phyloP scores from a whole-genome alignment of 768 basidiomycete species.

The Rhodotorula kratochvilovae region DNA sequence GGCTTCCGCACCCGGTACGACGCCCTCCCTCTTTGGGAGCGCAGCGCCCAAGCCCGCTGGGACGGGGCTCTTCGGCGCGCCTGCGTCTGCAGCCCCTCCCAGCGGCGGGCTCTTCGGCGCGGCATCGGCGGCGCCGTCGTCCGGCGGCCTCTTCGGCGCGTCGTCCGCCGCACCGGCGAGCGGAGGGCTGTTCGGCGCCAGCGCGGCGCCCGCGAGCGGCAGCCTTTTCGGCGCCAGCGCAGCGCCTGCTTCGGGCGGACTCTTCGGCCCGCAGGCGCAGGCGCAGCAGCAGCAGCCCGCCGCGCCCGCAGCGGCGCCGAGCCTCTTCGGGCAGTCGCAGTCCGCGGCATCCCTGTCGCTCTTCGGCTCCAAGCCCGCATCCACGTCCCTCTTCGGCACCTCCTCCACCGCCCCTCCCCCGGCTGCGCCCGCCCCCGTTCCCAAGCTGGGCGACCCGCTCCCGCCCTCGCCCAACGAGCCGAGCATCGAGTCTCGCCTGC shows the following conservation, averaged over 20 bases:
- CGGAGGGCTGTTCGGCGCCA: background rate
- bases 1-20: no score
- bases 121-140: slow-evolving; percentile 13
- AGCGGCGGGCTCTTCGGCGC: slow-evolving; percentile 16
- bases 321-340: slow-evolving; percentile 44
- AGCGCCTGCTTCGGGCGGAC: slow-evolving; percentile 15
- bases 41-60: background rate
- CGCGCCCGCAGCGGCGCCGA: no score
- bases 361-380: slow-evolving; percentile 36
- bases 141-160: slow-evolving; percentile 31
- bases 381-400: slow-evolving; percentile 47
- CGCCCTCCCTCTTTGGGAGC: background rate
- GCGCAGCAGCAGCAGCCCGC: slow-evolving; percentile 44
- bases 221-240: slow-evolving; percentile 21
- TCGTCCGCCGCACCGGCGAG: slow-evolving; percentile 5
- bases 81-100: background rate
- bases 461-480: slow-evolving; percentile 54
- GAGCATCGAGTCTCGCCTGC: slow-evolving; percentile 62
- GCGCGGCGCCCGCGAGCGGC: background rate
- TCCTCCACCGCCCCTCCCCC: slow-evolving; percentile 12
- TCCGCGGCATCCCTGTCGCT: slow-evolving; percentile 28
- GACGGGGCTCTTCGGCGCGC: background rate
- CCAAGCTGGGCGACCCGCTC: slow-evolving; percentile 50
- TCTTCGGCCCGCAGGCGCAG: slow-evolving; percentile 30
- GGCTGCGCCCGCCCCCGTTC: slow-evolving; percentile 44